These are phyloP conservation scores for Calonectria crousiana DNA, from an alignment of 2,329 filamentous ascomycete species.

Conservation along the genomic window DNA sequence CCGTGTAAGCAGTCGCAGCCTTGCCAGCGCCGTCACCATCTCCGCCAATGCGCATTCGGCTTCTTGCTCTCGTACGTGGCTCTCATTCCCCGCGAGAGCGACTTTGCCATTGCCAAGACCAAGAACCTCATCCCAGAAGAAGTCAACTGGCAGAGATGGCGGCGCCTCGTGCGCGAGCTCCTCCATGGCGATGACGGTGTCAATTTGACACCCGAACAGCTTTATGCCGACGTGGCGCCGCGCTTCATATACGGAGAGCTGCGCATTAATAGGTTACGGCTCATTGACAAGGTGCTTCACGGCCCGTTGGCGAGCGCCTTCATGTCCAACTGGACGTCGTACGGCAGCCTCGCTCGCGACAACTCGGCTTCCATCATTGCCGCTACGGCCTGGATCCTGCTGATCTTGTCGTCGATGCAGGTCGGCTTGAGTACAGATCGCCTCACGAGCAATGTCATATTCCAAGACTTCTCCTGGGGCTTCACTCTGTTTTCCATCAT, in stretches of 20 bases:
- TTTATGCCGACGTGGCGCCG: constrained; percentile 17
- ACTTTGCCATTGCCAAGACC: constrained; percentile 5
- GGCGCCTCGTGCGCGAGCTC: constrained; percentile 9
- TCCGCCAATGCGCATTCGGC: constrained; percentile 14
- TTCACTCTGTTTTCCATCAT: constrained; percentile 50
- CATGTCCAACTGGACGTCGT: constrained; percentile 45
- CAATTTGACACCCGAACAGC: constrained; percentile 1
- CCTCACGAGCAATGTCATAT: constrained; percentile 49
- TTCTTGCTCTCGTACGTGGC: constrained; percentile 22
- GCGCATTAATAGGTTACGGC: constrained; percentile 22
- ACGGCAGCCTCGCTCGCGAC: constrained; percentile 55
- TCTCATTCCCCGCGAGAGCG: constrained; percentile 15
- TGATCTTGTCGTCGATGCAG: constrained; percentile 64
- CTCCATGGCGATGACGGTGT: not conserved
- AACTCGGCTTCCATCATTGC: constrained; percentile 57
- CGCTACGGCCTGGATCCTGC: constrained; percentile 55
- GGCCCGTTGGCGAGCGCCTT: constrained; percentile 37
- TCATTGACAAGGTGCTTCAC: constrained; percentile 21
- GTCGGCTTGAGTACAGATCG: constrained; percentile 55
- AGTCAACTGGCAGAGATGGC: constrained; percentile 17
- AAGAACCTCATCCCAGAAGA: constrained; percentile 15
- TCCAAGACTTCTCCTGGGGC: constrained; percentile 59
- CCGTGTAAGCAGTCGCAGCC: not conserved
- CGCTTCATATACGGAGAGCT: constrained; percentile 31
- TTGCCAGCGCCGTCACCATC: constrained; percentile 2